These are phyloP conservation scores for Suhomyces sp. DNA, from an alignment of 805 yeast species.

Conservation along the genomic window DNA sequence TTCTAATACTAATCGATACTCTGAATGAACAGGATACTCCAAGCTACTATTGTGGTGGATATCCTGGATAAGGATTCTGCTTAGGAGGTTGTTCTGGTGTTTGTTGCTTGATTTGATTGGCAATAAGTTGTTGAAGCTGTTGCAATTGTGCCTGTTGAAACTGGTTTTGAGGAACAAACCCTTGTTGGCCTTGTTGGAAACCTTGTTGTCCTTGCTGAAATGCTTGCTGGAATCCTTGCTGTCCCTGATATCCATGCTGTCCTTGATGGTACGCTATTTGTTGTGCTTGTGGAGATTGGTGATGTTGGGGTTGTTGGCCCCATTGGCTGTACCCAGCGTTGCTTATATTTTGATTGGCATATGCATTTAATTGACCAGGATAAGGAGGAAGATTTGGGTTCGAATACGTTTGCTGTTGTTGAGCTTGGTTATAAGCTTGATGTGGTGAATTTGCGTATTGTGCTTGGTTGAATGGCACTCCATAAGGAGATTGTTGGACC, in stretches of 20 bases:
- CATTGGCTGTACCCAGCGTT: conserved; percentile 5
- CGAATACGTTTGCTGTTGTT: not conserved
- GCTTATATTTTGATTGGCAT: not conserved
- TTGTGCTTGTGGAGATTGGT: conserved; percentile 11
- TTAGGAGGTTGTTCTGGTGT: conserved; percentile 14
- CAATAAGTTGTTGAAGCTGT: conserved; percentile 24
- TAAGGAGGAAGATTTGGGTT: conserved; percentile 3
- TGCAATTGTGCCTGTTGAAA: conserved; percentile 23
- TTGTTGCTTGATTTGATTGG: conserved; percentile 19
- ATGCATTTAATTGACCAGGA: conserved; percentile 1
- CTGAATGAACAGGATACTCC: too few relatives aligned
- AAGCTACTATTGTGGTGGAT: too few relatives aligned
- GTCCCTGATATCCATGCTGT: not conserved
- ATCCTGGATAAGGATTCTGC: too few relatives aligned
- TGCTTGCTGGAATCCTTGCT: conserved; percentile 12
- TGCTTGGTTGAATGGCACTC: conserved; percentile 22
- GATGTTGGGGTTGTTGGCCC: conserved; percentile 5
- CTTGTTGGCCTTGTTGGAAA: not conserved
- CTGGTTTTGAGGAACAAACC: conserved; percentile 9
- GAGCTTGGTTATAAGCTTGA: conserved; percentile 8
- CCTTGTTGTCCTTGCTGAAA: conserved; percentile 8
- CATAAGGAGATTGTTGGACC: conserved; percentile 18
- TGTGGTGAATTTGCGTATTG: conserved; percentile 13
- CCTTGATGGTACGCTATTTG: not conserved
- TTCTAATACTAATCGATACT: too few relatives aligned